phyloP scores from a whole-genome alignment of 2,329 filamentous ascomycete genomes.

The Talaromyces albobiverticillius region DNA sequence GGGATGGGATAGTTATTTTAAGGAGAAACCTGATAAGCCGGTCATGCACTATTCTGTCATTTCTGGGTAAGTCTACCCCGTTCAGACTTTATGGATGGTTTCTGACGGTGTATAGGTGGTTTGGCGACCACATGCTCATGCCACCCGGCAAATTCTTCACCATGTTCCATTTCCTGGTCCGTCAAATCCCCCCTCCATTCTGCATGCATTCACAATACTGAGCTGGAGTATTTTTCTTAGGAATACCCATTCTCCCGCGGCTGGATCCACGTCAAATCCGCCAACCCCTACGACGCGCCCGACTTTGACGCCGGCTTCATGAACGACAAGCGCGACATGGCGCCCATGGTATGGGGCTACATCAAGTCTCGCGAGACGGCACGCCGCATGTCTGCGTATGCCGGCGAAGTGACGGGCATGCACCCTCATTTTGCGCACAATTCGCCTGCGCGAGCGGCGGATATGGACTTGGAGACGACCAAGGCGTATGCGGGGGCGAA shows the following conservation, averaged over 20 bases:
- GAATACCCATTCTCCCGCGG: conserved; percentile 76
- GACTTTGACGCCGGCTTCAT: conserved; percentile 82
- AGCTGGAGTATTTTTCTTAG: conserved; percentile 17
- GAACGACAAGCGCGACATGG: conserved; percentile 83
- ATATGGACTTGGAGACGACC: conserved; percentile 72
- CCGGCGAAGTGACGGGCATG: conserved; percentile 64
- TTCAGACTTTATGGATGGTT: no score
- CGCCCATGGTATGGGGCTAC: conserved; percentile 79
- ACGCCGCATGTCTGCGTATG: conserved; percentile 72
- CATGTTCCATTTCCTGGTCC: conserved; percentile 73
- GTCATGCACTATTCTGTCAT: conserved; percentile 85
- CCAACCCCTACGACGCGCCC: conserved; percentile 69
- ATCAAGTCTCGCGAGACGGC: conserved; percentile 80
- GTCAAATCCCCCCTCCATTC: conserved; percentile 17
- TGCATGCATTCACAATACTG: not conserved
- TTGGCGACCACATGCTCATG: conserved; percentile 56
- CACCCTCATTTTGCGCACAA: conserved; percentile 73
- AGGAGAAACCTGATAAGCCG: conserved; percentile 79
- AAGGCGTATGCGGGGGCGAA: conserved; percentile 72
- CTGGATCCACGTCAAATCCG: conserved; percentile 66
- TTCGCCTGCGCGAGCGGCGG: conserved; percentile 65
- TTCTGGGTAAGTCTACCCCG: conserved; percentile 44
- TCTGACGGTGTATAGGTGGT: no score
- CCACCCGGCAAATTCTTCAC: conserved; percentile 77
- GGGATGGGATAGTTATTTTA: conserved; percentile 79